Evolutionary conservation across 306 rosid species (phyloP).

Genomic region (Datisca glomerata): DNA sequence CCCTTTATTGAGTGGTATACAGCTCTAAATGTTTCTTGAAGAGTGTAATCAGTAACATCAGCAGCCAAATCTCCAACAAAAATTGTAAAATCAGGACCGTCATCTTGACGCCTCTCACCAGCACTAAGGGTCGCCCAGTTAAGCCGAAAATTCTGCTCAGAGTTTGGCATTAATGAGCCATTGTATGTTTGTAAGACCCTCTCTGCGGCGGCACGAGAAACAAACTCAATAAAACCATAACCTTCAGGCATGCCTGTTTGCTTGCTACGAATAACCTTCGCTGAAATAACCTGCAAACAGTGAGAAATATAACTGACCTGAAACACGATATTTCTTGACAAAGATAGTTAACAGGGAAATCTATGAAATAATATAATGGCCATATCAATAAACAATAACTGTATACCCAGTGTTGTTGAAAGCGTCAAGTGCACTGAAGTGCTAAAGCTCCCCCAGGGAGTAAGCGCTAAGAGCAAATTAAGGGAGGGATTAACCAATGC

Average conservation of each 20-base stretch:
- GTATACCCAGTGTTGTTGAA: no score
- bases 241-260: conserved; percentile 50
- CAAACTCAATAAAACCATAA: conserved; percentile 58
- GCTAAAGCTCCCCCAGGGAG: no score
- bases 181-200: conserved; percentile 41
- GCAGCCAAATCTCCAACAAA: conserved; percentile 69
- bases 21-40: conserved; percentile 43
- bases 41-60: conserved; percentile 48
- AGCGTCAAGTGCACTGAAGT: no score
- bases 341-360: no score
- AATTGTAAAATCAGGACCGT: conserved; percentile 48
- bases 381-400: no score
- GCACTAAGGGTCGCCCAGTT: conserved; percentile 64
- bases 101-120: conserved; percentile 54
- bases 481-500: no score
- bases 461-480: no score
- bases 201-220: conserved; percentile 41
- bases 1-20: conserved; percentile 54
- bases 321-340: no score
- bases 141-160: conserved; percentile 47
- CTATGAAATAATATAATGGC: no score
- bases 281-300: conserved; percentile 32
- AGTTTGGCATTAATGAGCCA: conserved; percentile 43
- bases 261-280: conserved; percentile 61
- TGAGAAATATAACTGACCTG: no score